These are phyloP conservation scores for Samsoniella hepiali DNA, from an alignment of 2,329 filamentous ascomycete genomes.

Conservation along the genomic window DNA sequence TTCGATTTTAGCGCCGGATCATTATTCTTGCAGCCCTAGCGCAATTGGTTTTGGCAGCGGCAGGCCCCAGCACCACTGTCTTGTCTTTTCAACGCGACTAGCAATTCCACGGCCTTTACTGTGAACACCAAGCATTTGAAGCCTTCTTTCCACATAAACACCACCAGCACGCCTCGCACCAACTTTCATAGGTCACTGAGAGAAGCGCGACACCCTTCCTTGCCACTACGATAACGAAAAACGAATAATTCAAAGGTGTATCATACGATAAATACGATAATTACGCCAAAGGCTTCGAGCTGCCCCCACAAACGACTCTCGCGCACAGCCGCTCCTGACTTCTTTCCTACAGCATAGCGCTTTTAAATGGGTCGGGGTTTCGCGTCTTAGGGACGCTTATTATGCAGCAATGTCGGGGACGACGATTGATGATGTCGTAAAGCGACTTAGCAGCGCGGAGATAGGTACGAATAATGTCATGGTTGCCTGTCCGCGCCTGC, in stretches of 20 bases:
- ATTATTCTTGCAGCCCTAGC: slow-evolving; percentile 39
- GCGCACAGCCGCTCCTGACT: slow-evolving; percentile 18
- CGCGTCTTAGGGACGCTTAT: slow-evolving; percentile 39
- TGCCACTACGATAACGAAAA: neutral
- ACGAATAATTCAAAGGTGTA: slow-evolving; percentile 17
- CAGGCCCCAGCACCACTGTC: slow-evolving; percentile 37
- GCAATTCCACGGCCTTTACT: slow-evolving; percentile 19
- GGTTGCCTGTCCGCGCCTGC: neutral
- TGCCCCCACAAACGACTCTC: slow-evolving; percentile 12
- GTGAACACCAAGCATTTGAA: slow-evolving; percentile 6
- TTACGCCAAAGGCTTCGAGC: slow-evolving; percentile 3
- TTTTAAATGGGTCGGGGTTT: slow-evolving; percentile 35
- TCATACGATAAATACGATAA: neutral
- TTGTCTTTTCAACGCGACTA: slow-evolving; percentile 39
- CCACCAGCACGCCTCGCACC: slow-evolving; percentile 4
- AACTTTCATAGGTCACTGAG: slow-evolving; percentile 17
- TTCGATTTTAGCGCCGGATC: slow-evolving; percentile 28
- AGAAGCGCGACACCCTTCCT: slow-evolving; percentile 23
- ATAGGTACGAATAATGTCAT: slow-evolving; percentile 41
- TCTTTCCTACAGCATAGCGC: slow-evolving; percentile 18
- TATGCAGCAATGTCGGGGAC: slow-evolving; percentile 58
- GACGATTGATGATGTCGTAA: slow-evolving; percentile 61
- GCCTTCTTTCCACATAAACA: slow-evolving; percentile 9
- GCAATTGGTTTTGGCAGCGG: slow-evolving; percentile 40
- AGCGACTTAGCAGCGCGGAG: slow-evolving; percentile 55